phyloP scores from a whole-genome alignment of 306 rosid species.

The Begonia peltatifolia region DNA sequence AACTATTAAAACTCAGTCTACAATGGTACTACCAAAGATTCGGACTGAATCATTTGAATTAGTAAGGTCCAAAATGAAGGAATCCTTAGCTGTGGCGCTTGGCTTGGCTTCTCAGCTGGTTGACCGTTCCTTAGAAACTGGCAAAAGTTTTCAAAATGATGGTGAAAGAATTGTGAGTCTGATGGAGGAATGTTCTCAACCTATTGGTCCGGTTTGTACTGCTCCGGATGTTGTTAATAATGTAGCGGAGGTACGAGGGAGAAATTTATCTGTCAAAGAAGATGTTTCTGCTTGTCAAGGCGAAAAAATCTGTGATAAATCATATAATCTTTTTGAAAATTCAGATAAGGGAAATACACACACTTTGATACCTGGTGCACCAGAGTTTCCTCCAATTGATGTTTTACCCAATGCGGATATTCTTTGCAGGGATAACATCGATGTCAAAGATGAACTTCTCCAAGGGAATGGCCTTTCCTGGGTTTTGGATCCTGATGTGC shows the following conservation, averaged over 20 bases:
- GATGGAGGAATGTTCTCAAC: slow-evolving; percentile 17
- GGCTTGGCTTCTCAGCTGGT: slow-evolving; percentile 48
- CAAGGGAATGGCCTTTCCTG: slow-evolving; percentile 97
- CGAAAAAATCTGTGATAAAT: slow-evolving; percentile 15
- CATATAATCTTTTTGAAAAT: slow-evolving; percentile 15
- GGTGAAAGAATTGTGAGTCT: slow-evolving; percentile 13
- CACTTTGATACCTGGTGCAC: slow-evolving; percentile 21
- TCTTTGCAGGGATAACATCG: slow-evolving; percentile 58
- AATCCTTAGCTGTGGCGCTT: slow-evolving; percentile 64
- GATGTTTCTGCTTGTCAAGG: slow-evolving; percentile 17
- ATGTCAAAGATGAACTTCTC: slow-evolving; percentile 80
- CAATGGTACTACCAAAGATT: slow-evolving; percentile 27
- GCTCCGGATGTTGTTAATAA: slow-evolving; percentile 18
- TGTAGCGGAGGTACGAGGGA: slow-evolving; percentile 16
- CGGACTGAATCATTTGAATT: slow-evolving; percentile 60
- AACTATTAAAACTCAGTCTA: slow-evolving; percentile 36
- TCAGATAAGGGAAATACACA: slow-evolving; percentile 17
- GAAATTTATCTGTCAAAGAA: slow-evolving; percentile 10
- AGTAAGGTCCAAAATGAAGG: slow-evolving; percentile 96
- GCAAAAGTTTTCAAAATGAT: slow-evolving; percentile 20
- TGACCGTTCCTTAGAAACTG: slow-evolving; percentile 14
- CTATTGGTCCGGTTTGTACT: slow-evolving; percentile 18
- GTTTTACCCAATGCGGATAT: slow-evolving; percentile 56
- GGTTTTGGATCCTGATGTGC: slow-evolving; percentile 64
- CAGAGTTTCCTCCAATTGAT: slow-evolving; percentile 44